Percentiles rank a stretch among this genome's conserved stretches.
These are phyloP conservation scores for Hemerocallis citrina DNA, from an alignment of 106 monocot species.

Conservation along the genomic window DNA sequence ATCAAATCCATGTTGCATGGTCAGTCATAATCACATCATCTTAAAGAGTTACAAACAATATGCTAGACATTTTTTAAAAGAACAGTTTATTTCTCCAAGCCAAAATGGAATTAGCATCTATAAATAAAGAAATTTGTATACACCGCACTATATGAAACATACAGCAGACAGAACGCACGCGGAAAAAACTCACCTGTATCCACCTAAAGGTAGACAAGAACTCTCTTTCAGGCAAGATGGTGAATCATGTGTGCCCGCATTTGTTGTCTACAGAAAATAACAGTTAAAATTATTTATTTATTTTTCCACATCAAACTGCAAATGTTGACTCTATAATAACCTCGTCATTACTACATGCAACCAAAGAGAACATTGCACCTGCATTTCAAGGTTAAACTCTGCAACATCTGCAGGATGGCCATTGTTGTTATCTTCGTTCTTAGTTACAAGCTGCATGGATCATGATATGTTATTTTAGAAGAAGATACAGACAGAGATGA, in stretches of 20 bases:
- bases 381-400: constrained; percentile 95
- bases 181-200: constrained; percentile 71
- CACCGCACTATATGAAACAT: not conserved
- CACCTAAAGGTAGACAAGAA: constrained; percentile 85
- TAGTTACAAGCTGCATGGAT: constrained; percentile 28
- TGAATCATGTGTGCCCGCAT: constrained; percentile 64
- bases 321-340: not conserved
- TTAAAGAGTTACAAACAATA: too few relatives aligned
- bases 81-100: too few relatives aligned
- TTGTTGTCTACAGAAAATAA: constrained; percentile 58
- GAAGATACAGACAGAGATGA: not conserved
- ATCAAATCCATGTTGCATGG: too few relatives aligned
- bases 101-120: not conserved
- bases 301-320: too few relatives aligned
- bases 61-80: too few relatives aligned
- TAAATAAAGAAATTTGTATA: not conserved
- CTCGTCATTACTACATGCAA: not conserved
- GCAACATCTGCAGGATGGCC: constrained; percentile 46
- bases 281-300: too few relatives aligned
- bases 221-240: constrained; percentile 72
- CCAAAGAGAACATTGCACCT: constrained; percentile 28
- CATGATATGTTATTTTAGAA: constrained; percentile 8
- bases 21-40: not conserved
- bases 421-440: constrained; percentile 39
- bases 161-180: not conserved